phyloP scores from a whole-genome alignment of 106 monocot genomes.

The Iris macrosiphon region DNA sequence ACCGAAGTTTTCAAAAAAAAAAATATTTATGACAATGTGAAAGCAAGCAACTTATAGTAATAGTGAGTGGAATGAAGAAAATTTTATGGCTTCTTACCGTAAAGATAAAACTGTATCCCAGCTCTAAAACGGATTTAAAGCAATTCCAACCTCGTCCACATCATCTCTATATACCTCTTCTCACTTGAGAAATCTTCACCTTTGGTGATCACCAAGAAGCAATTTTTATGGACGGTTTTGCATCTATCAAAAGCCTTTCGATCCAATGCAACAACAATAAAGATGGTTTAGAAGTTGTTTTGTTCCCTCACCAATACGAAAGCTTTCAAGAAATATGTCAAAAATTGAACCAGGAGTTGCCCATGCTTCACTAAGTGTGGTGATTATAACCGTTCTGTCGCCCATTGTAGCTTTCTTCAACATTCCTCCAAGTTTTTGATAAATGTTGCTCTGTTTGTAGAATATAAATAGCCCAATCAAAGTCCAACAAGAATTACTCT shows the following conservation, averaged over 20 bases:
- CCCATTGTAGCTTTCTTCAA: slow-evolving; percentile 23
- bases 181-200: slow-evolving; percentile 18
- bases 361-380: slow-evolving; percentile 31
- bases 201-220: slow-evolving; percentile 11
- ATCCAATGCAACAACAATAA: slow-evolving; percentile 37
- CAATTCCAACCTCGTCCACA: slow-evolving; percentile 30
- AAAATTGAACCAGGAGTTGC: slow-evolving; percentile 17
- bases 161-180: slow-evolving; percentile 27
- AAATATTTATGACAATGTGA: too few relatives aligned
- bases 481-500: too few relatives aligned
- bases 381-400: slow-evolving; percentile 35
- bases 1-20: too few relatives aligned
- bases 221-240: slow-evolving; percentile 16
- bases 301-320: slow-evolving; percentile 25
- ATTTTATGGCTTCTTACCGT: slow-evolving; percentile 21
- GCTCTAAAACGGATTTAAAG: slow-evolving; percentile 22
- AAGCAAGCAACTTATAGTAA: too few relatives aligned
- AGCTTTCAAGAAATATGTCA: slow-evolving; percentile 36
- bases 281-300: slow-evolving; percentile 22
- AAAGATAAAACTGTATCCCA: slow-evolving; percentile 48
- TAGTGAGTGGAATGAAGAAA: background rate
- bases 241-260: slow-evolving; percentile 20
- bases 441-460: background rate
- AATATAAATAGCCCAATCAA: too few relatives aligned
- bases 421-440: slow-evolving; percentile 4